Evolutionary conservation across 2,329 filamentous ascomycete genomes (phyloP), one percentile per base, ranked within the genome.

Genomic region (Knoxdaviesia capensis): DNA sequence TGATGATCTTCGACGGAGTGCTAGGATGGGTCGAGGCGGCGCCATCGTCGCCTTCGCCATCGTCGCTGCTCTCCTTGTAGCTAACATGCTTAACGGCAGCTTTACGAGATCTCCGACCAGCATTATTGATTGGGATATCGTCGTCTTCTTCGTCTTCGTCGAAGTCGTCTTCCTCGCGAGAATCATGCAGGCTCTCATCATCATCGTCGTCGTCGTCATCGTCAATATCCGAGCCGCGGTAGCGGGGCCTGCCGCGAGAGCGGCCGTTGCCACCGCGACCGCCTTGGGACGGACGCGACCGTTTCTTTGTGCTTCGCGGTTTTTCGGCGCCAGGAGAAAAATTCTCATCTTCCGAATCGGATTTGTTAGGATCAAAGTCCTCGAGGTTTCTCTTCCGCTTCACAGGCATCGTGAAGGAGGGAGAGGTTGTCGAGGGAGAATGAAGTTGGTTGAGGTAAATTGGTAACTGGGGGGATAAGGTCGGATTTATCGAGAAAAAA

Each of bases 281-380:
- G 45, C 47, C 56, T 31, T 44, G 44, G 40, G 39, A 43, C 28
- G 43, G 45, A 31, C 54, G 51, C 31, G 56, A 56, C 48, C 59
- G 56, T 47, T 62, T 63, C 46, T 54, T 45, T 35, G 41, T 56
- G 40, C 46, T 50, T 45, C 60, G 60, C 9, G 58, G 58, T 30
- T 58, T 61, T 48, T 66, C 63, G 28, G 55, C 53, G 10, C 56
- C 54, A 10, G 74, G 74, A 44, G 75, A 68, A 51, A 79, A 80
- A 54, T 77, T 77, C 48, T 74, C 72, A 52, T 80, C 75, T 40
- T 74, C 68, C 2, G 75, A 64, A 49, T 80, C 75, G 41, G 75
- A 79, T 53, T 74, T 69, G 54, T 77, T 78, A 3, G 71, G 72
- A 54, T 80, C 75, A 49, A 78, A 79, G 43, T 65, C 63, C 47